Evolutionary conservation across 1,284 basidiomycete genomes (phyloP).

Genomic region (Tylopilus orsonianus): DNA sequence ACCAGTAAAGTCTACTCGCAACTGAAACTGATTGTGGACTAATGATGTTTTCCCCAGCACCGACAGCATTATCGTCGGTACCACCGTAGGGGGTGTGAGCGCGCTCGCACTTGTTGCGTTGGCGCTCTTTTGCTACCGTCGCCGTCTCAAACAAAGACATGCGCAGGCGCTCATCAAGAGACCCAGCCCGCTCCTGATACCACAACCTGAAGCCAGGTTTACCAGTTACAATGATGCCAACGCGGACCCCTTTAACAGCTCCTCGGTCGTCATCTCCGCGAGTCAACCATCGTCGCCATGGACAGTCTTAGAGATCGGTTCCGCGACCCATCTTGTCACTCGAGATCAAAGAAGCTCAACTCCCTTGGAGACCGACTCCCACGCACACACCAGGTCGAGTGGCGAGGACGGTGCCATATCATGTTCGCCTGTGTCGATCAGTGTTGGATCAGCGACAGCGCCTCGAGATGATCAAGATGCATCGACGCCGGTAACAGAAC

Average conservation of each 20-base stretch:
- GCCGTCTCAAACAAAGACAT: conserved; percentile 7
- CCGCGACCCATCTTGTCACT: neutral
- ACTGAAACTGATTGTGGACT: neutral
- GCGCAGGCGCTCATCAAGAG: conserved; percentile 6
- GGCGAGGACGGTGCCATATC: conserved; percentile 1
- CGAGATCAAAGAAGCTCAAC: neutral
- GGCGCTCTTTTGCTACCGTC: conserved; percentile 13
- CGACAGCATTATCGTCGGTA: conserved; percentile 17
- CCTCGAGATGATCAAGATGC: neutral
- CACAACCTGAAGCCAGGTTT: conserved; percentile 5
- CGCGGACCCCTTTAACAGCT: conserved; percentile 8
- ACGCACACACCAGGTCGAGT: neutral
- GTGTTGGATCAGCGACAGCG: neutral
- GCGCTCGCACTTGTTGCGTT: conserved; percentile 17
- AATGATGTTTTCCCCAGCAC: conserved; percentile 6
- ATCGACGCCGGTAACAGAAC: neutral
- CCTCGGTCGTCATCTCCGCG: neutral
- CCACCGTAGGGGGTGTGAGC: conserved; percentile 19
- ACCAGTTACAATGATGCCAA: neutral
- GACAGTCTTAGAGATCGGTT: conserved; percentile 7
- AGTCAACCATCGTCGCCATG: conserved; percentile 4
- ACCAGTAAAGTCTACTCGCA: conserved; percentile 8
- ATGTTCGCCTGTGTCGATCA: neutral
- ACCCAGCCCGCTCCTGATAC: conserved; percentile 5
- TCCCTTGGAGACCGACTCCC: neutral